Base-by-base conservation (phyloP, 768 basidiomycete species). In the Termitomyces heimii region DNA sequence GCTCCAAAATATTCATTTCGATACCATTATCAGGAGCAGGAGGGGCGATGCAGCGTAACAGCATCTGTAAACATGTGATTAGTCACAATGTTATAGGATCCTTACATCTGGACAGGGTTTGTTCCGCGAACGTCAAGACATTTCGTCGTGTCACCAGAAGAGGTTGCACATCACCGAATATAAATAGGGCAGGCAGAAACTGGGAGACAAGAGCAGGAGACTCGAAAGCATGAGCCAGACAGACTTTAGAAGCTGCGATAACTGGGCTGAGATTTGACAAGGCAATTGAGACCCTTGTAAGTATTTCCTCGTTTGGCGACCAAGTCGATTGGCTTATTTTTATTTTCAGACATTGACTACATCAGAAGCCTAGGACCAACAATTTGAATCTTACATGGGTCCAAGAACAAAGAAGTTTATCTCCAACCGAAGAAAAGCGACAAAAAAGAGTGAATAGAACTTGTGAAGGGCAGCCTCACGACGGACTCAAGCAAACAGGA, bases 1-100 rank as follows among this genome's bases (percentile, higher is more conserved):
- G 73, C 49, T 68, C 56, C 71, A 72, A 71, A 14, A 73, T 71
- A 60, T 73, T 73, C 64, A 73, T 61, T 2, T 63, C 63, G 8
- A 67, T 61, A 1, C 67, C 70, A 28, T 64, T 71, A 43, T 56
- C 68, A 9, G 72, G 69, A 43, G 57, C 68, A 9, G 72, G 69
- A 45, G 24, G 68, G 70, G 39, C 4, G 16, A 18, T 22, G 8
- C 20, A 45, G n/a, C 20, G 16, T 63, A 37, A 2, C 12, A n/a
- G 18, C 6, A 10, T 39, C 12, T 37, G 2, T 37, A 13, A 22
- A 7, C 6, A 39, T 24, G 8, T 14, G 10, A 20, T 40, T n/a
- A 7, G 31, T 8, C 9, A 24, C 13, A 6, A 20, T 18, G 29
- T 48, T 28, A 3, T 5, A 56, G 22, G 14, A 35, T 24, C 14